Evolutionary conservation across 2,329 filamentous ascomycete species (phyloP), one percentile per base, ranked within the genome.

Genomic region (Catunica adiposa): DNA sequence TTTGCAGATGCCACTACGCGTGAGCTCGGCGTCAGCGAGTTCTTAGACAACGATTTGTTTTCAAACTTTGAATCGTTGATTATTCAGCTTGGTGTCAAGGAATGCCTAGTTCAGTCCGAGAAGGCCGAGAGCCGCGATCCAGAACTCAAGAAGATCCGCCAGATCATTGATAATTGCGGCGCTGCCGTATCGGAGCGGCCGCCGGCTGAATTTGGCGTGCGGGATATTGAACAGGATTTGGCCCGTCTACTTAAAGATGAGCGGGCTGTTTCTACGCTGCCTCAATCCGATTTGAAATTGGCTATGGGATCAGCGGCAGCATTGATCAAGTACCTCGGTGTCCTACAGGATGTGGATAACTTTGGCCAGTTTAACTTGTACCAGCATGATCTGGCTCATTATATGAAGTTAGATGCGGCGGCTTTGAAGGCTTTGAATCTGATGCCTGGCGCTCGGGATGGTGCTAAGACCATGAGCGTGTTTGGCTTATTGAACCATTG

Each of bases 281-380:
- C 90, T 1, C 86, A 95, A 67, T 90, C 89, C 0, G 90, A 98
- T 58, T 72, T 96, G 55, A 97, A 95, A 70, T 74, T 97, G 48
- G 92, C 92, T 2, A 97, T 98, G 89, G 89, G 89, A 14, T 87
- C 92, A 29, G 89, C 92, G 0, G 84, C 92, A 4, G 87, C 90
- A 6, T 71, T 98, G 62, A 95, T 98, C 72, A 94, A 90, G 66
- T 98, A 98, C 62, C 78, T 98, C 2, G 84, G 85, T 37, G 83
- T 94, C 37, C 78, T 98, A 69, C 86, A 92, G 29, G 92, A 98
- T 66, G 73, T 86, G 1, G 88, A 86, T 56, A 98, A 98, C 68
- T 97, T 96, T 67, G 92, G 94, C 2, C 90, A 98, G 65, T 98
- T 94, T 65, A 87, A 90, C 67, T 78, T 98, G 15, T 98, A 97